A percentile compares a stretch with the other conserved stretches of the same genome.
Conservation (phyloP, 139 green algal genomes). For the Haematococcus lacustris region DNA sequence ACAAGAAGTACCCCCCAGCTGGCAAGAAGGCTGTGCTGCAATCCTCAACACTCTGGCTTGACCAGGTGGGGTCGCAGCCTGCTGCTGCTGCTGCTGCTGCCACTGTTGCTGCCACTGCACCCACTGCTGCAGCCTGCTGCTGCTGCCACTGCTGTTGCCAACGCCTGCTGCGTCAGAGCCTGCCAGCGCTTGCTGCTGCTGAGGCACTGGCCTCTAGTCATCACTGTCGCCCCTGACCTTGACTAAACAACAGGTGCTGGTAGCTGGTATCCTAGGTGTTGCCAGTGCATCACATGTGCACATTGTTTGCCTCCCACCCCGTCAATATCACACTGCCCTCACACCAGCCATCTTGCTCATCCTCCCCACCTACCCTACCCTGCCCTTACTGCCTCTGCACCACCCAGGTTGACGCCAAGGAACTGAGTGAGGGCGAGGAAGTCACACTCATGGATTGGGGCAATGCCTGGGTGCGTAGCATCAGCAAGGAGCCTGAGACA, state of each 20-base stretch:
- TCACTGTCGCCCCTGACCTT: no score
- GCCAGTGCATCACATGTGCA: neutral
- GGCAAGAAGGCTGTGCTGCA: conserved; percentile 69
- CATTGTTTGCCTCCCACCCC: neutral
- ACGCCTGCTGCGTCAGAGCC: neutral
- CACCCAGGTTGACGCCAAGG: conserved; percentile 58
- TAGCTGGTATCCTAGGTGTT: neutral
- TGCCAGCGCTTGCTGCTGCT: neutral
- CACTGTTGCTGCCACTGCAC: no score
- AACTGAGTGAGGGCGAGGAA: conserved; percentile 73
- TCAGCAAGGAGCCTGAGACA: conserved; percentile 23
- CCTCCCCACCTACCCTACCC: neutral
- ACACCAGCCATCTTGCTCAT: neutral
- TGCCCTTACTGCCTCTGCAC: neutral
- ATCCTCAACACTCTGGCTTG: conserved; percentile 58
- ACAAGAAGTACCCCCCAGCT: conserved; percentile 85
- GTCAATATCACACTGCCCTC: neutral
- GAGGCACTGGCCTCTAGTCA: no score
- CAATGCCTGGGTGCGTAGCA: conserved; percentile 67
- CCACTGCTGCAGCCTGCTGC: neutral
- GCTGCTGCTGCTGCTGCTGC: no score
- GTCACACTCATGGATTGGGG: conserved; percentile 99
- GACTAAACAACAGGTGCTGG: no score
- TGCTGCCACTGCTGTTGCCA: neutral
- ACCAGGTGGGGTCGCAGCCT: conserved; percentile 55